These are phyloP conservation scores for Elsinoe australis DNA, from an alignment of 2,329 filamentous ascomycete species.

Conservation along the genomic window DNA sequence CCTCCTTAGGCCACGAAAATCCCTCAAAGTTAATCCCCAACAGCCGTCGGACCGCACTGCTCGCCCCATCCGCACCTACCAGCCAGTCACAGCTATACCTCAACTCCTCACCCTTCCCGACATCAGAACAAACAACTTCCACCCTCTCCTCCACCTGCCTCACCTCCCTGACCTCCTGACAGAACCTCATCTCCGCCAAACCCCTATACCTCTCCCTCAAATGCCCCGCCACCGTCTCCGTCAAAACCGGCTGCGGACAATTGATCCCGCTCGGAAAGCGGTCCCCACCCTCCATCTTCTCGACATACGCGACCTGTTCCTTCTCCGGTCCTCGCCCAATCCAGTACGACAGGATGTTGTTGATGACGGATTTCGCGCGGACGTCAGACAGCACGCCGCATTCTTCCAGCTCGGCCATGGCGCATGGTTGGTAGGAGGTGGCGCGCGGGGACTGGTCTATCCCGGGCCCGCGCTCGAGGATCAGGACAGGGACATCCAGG, in stretches of 20 bases:
- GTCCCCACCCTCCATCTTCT: slow-evolving; percentile 8
- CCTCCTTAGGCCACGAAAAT: slow-evolving; percentile 9
- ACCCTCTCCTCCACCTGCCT: not conserved
- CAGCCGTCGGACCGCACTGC: not conserved
- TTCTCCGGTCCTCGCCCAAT: not conserved
- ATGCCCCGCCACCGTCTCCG: not conserved
- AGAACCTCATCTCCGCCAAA: not conserved
- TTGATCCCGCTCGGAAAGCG: slow-evolving; percentile 1
- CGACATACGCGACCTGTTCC: not conserved
- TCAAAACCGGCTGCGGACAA: not conserved
- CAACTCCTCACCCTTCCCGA: not conserved
- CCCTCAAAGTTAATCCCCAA: slow-evolving; percentile 2
- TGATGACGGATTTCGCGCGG: not conserved
- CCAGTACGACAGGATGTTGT: slow-evolving; percentile 9
- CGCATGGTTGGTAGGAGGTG: slow-evolving; percentile 11
- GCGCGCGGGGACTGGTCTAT: slow-evolving; percentile 11
- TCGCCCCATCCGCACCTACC: slow-evolving; percentile 5
- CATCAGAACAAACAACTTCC: not conserved
- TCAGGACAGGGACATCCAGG: not conserved
- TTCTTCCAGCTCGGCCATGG: slow-evolving; percentile 7
- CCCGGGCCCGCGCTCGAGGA: not conserved
- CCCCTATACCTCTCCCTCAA: not conserved
- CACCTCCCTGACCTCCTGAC: not conserved
- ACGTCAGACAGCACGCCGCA: not conserved
- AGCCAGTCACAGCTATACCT: slow-evolving; percentile 6